Evolutionary conservation across 139 green algal species (phyloP), one percentile per base, ranked within the genome.

Genomic region (Tetradesmus lagerheimii): DNA sequence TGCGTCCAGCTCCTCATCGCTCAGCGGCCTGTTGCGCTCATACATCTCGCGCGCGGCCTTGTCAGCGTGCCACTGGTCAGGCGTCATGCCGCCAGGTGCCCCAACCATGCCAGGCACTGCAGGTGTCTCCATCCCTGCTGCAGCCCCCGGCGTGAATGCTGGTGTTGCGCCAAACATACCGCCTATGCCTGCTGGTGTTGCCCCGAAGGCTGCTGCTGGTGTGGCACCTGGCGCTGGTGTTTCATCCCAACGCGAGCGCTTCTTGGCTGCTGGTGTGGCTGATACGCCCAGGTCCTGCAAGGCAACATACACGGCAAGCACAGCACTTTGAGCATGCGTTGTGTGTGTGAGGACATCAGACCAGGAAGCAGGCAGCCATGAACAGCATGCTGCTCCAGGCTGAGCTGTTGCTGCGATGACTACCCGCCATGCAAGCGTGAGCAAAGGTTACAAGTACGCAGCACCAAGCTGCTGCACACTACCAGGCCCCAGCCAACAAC

Each of bases 1-100:
- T 1, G 95, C 93, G 81, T 99, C 98, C 83, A 99, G 94, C 90
- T 99, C 98, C 91, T 98, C 98, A 81, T 99, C 98, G 0, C 89
- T 96, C 12, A 99, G 93, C 12, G 95, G 96, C 84, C 95, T 91
- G 95, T 99, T 99, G 47, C 98, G 95, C 93, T 97, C 96, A 83
- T 97, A 97, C 76, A 99, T 97, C 91, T 99, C 98, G 12, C 95
- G 93, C 92, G 98, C 95, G 84, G 93, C 94, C 50, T 95, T 92
- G 80, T 94, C 88, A 53, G 93, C 92, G 77, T 95, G 92, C 87
- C 95, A 97, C 86, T 97, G 92, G 90, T 99, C 97, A 0, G 97
- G 95, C 2, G 96, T 98, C 92, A 98, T 94, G 0, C 62, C 64
- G n/a, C 83, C 83, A 92, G 92, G 76, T 94, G 90, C 53, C 15